Evolutionary conservation across 139 green algal species (phyloP).

Genomic region (Diplosphaera chodatii): DNA sequence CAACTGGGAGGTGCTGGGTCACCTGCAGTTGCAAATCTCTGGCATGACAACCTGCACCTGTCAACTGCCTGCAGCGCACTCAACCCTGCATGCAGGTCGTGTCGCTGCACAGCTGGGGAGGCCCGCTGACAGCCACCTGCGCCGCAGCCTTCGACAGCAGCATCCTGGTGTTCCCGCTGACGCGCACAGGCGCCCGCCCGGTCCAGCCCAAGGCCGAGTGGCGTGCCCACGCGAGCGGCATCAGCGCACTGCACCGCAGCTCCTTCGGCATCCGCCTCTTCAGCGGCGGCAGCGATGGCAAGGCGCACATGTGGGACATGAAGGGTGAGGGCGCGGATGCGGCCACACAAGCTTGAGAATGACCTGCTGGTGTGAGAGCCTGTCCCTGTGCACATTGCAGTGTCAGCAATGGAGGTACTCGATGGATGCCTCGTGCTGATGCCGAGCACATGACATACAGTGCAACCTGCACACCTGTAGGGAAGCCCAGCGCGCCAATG

Average conservation of each 20-base stretch:
- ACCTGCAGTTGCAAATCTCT: too few species aligned
- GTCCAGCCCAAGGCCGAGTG: constrained; percentile 31
- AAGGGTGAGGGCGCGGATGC: too few species aligned
- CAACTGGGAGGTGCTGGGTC: too few species aligned
- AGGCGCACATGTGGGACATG: constrained; percentile 25
- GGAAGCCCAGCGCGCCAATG: neutral
- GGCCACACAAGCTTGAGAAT: too few species aligned
- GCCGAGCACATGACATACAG: too few species aligned
- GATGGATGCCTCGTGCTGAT: too few species aligned
- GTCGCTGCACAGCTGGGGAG: constrained; percentile 51
- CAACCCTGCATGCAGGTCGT: constrained; percentile 32
- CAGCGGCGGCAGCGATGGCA: constrained; percentile 43
- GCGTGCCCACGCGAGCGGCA: constrained; percentile 33
- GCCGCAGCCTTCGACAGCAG: constrained; percentile 23
- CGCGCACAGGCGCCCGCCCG: neutral
- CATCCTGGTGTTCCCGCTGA: constrained; percentile 29
- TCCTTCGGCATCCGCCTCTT: constrained; percentile 29
- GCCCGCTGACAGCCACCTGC: constrained; percentile 29
- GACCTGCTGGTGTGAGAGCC: too few species aligned
- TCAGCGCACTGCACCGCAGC: constrained; percentile 42
- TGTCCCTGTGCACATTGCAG: too few species aligned
- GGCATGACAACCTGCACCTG: too few species aligned
- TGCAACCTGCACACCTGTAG: too few species aligned
- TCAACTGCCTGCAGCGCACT: too few species aligned
- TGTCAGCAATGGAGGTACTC: too few species aligned